Evolutionary conservation across 768 basidiomycete species (phyloP), one percentile per base, ranked within the genome.

Genomic region (Clitopilus hobsonii): DNA sequence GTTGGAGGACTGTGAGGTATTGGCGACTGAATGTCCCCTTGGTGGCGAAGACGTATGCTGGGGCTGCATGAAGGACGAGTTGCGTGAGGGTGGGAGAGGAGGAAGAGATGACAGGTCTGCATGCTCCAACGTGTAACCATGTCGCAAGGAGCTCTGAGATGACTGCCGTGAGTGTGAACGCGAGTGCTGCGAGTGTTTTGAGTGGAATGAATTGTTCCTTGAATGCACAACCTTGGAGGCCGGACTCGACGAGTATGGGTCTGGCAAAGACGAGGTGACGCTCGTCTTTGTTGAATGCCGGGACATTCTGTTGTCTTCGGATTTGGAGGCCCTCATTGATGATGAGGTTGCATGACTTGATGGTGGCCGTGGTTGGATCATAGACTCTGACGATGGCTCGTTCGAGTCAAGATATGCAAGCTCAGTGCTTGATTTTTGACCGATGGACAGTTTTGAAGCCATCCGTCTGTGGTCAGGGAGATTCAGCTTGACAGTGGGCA

Each of bases 171-270:
- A 45, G 1, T 71, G n/a, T n/a, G n/a, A n/a, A n/a, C n/a, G n/a
- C n/a, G n/a, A n/a, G n/a, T n/a, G n/a, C n/a, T n/a, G 74, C 51
- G 72, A 73, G 7, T 62, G 67, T 53, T 63, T 59, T 24, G 73
- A 74, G 51, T 63, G 60, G 25, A 63, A 64, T 13, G 70, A 68
- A 10, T 58, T 58, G 38, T 63, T 68, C 49, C 67, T 58, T 47
- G 61, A 58, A 45, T 45, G 41, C 14, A 67, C 61, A 47, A 65
- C 58, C 58, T 62, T 67, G 10, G 63, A 62, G 51, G 57, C 58
- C 7, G 71, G 60, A 14, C 65, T n/a, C 2, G 32, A n/a, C 13
- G 32, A n/a, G n/a, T 36, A 56, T 20, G 56, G 61, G 29, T 67
- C 65, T 30, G 62, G 48, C 54, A 62, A 62, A 5, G 73, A 69